Evolutionary conservation across 139 green algal species (phyloP).

Genomic region (Desmodesmus armatus): DNA sequence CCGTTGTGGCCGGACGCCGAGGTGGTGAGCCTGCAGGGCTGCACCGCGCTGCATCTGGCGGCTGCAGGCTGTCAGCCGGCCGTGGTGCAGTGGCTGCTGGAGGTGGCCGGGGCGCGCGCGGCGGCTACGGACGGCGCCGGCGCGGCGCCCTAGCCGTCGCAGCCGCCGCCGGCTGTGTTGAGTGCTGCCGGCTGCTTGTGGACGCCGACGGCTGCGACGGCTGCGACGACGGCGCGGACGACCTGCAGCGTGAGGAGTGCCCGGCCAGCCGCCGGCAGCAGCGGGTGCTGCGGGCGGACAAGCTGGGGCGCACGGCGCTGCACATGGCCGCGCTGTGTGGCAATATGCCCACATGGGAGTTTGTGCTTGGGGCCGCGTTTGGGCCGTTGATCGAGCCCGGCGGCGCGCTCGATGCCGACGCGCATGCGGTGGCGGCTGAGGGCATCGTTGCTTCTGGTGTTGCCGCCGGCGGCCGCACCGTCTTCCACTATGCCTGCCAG

Average conservation of each 20-base stretch:
- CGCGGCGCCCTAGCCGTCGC: constrained; percentile 23
- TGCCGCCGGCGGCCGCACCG: no score
- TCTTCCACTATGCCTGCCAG: no score
- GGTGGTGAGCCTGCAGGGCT: neutral
- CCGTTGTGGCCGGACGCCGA: constrained; percentile 19
- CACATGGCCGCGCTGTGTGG: constrained; percentile 33
- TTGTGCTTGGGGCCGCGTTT: constrained; percentile 6
- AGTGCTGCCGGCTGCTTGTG: neutral
- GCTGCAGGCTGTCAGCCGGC: constrained; percentile 1
- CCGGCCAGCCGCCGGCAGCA: neutral
- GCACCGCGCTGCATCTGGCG: constrained; percentile 31
- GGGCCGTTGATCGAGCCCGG: no score
- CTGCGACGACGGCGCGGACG: neutral
- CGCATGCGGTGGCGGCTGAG: no score
- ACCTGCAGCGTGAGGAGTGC: neutral
- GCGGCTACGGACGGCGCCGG: neutral
- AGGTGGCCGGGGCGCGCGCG: neutral
- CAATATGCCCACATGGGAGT: neutral
- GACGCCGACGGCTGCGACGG: neutral
- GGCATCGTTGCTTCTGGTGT: no score
- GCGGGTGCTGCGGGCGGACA: constrained; percentile 19
- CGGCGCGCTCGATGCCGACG: no score
- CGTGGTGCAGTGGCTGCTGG: neutral
- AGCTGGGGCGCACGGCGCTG: neutral
- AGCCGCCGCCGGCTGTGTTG: constrained; percentile 4